Base-by-base conservation (phyloP, 2,329 filamentous ascomycete genomes). In the Ophiognomonia clavigignenti-juglandacearum region DNA sequence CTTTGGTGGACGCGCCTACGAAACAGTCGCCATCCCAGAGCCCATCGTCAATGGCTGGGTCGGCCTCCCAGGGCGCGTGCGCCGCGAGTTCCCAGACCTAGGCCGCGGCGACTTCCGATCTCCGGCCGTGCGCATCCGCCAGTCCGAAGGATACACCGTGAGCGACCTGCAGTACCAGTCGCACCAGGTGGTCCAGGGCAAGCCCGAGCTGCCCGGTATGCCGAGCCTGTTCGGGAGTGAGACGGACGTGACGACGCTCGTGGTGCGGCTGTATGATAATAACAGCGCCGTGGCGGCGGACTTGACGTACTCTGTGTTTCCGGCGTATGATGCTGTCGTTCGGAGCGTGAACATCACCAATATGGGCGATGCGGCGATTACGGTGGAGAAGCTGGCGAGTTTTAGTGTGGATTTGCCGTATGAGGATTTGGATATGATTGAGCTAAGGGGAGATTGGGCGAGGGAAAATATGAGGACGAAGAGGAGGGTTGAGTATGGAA, bases 31-130 rank as follows among this genome's bases (percentile, higher is more conserved):
- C 18, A 20, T 47, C 13, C 39, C 39, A 10, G 39, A 16, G 19
- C 69, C 72, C 0, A 64, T 68, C 1, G 65, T 70, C 31, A 58
- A 70, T 16, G 82, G 82, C 37, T 85, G 81, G 81, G 66, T 72
- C 29, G 64, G 71, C 26, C 57, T 68, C 40, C 61, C 72, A 29
- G 73, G 72, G 10, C 78, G 76, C 35, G 59, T 73, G 14, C 72
- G 77, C 14, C 74, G 82, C 23, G 82, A 85, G 57, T 83, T 82
- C 45, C 82, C 82, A 2, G 81, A 85, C 50, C 65, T 80, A 4
- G 81, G 82, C 1, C 72, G 80, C 7, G 80, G 80, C 14, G 82
- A 85, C 56, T 80, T 82, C 53, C 73, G 82, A 4, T 64, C 74
- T 3, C 82, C 82, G 0, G 81, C 82, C 0, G 70, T 85, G 11